Evolutionary conservation across 225 moss, liverwort and hornwort species (phyloP).

Genomic region (Bryoerythrophyllum caledonicum): DNA sequence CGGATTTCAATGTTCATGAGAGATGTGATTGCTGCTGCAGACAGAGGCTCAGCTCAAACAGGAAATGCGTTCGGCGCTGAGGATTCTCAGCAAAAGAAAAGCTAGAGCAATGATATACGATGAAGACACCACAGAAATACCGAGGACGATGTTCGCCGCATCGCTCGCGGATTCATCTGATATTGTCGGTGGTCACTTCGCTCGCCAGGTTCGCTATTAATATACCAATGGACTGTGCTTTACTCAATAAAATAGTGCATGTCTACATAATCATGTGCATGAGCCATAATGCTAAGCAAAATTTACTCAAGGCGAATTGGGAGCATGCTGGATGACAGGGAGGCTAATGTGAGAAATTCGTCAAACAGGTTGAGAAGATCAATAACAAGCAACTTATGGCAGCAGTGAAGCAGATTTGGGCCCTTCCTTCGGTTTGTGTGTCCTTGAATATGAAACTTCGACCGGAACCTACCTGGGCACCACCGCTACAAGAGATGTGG

Average conservation of each 20-base stretch:
- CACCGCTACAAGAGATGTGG: constrained; percentile 50
- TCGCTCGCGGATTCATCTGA: constrained; percentile 55
- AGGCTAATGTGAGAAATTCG: constrained; percentile 10
- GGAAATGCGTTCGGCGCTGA: constrained; percentile 18
- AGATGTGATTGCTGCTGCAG: constrained; percentile 29
- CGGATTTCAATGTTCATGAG: background rate
- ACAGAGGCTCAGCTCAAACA: constrained; percentile 33
- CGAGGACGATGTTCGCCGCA: constrained; percentile 32
- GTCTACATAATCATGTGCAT: background rate
- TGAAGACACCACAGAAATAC: constrained; percentile 44
- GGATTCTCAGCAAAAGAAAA: constrained; percentile 33
- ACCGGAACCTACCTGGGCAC: constrained; percentile 48
- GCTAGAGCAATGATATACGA: constrained; percentile 35
- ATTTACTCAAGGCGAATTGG: background rate
- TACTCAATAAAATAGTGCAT: background rate
- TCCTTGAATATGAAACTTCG: constrained; percentile 30
- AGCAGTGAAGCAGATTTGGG: constrained; percentile 48
- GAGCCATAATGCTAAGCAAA: background rate
- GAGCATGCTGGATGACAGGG: constrained; percentile 4
- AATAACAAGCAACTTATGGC: constrained; percentile 27
- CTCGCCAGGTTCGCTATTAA: constrained; percentile 26
- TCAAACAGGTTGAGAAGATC: constrained; percentile 30
- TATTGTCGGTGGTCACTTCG: constrained; percentile 26
- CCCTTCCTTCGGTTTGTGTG: constrained; percentile 51
- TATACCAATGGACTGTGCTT: background rate